phyloP scores from a whole-genome alignment of 306 rosid genomes.

The Gastrolobium villosum region DNA sequence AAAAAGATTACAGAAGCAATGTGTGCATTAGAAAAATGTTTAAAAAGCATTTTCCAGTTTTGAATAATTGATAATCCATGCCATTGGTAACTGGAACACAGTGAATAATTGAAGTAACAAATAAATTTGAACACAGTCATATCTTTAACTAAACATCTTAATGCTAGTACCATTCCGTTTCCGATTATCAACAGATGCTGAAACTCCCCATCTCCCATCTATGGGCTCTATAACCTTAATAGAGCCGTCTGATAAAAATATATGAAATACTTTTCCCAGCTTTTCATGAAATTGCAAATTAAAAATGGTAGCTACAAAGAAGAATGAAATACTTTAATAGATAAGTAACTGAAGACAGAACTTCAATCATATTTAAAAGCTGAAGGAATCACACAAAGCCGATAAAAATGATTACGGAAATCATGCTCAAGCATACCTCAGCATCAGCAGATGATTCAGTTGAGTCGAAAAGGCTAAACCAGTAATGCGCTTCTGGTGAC shows the following conservation, averaged over 20 bases:
- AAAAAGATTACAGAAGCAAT: background rate
- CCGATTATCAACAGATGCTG: constrained; percentile 42
- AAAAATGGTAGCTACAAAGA: constrained; percentile 43
- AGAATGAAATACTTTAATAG: constrained; percentile 35
- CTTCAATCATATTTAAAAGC: constrained; percentile 12
- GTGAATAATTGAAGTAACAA: constrained; percentile 20
- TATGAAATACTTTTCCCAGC: background rate
- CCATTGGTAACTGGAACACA: background rate
- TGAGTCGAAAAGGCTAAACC: constrained; percentile 81
- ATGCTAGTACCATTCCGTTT: constrained; percentile 12
- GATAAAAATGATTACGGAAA: background rate
- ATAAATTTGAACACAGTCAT: constrained; percentile 5
- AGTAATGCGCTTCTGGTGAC: constrained; percentile 77
- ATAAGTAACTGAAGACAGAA: constrained; percentile 9
- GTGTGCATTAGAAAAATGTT: background rate
- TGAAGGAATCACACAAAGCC: constrained; percentile 34
- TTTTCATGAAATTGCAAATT: background rate
- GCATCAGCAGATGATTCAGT: constrained; percentile 81
- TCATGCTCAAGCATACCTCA: constrained; percentile 60
- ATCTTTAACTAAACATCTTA: constrained; percentile 24
- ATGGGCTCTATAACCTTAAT: constrained; percentile 52
- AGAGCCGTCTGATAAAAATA: constrained; percentile 75
- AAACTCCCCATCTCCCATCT: constrained; percentile 47
- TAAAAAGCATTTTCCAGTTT: background rate
- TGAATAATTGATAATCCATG: background rate